Percentiles rank a stretch among this genome's conserved stretches.
These are phyloP conservation scores for Fusarium concolor DNA, from an alignment of 2,329 filamentous ascomycete genomes.

Conservation along the genomic window DNA sequence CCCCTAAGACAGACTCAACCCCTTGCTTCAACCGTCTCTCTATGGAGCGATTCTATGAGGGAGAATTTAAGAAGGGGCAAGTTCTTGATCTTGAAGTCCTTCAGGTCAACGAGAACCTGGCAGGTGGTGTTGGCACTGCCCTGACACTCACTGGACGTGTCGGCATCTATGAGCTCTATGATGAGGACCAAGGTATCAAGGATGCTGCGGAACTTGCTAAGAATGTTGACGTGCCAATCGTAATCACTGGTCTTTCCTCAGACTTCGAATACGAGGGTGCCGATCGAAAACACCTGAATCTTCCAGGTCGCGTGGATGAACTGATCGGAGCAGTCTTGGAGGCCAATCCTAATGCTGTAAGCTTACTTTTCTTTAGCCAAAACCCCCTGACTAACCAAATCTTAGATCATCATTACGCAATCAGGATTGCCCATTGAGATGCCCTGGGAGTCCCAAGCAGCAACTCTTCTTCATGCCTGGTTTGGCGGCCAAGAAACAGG, in stretches of 20 bases:
- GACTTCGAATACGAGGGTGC: constrained; percentile 62
- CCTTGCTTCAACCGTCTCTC: constrained; percentile 50
- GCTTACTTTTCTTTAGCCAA: constrained; percentile 45
- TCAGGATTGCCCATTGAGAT: constrained; percentile 63
- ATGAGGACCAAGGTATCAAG: constrained; percentile 48
- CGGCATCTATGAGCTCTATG: constrained; percentile 33
- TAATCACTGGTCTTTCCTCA: constrained; percentile 66
- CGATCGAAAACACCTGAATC: constrained; percentile 75
- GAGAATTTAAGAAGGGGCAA: constrained; percentile 8
- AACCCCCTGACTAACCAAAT: not conserved
- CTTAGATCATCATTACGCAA: constrained; percentile 36
- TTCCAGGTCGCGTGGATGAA: constrained; percentile 69
- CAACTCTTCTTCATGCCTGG: constrained; percentile 43
- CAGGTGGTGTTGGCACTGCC: constrained; percentile 40
- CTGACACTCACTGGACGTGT: constrained; percentile 36
- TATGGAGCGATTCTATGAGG: constrained; percentile 35
- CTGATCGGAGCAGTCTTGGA: constrained; percentile 66
- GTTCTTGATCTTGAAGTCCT: constrained; percentile 31
- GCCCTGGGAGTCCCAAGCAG: constrained; percentile 53
- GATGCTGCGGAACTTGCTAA: constrained; percentile 46
- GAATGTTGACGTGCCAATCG: constrained; percentile 66
- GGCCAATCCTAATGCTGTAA: constrained; percentile 68
- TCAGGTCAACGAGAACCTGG: constrained; percentile 37
- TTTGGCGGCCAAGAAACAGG: constrained; percentile 45
- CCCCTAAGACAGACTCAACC: constrained; percentile 48